Conservation (phyloP, 106 monocot genomes). For the Iris macrosiphon region DNA sequence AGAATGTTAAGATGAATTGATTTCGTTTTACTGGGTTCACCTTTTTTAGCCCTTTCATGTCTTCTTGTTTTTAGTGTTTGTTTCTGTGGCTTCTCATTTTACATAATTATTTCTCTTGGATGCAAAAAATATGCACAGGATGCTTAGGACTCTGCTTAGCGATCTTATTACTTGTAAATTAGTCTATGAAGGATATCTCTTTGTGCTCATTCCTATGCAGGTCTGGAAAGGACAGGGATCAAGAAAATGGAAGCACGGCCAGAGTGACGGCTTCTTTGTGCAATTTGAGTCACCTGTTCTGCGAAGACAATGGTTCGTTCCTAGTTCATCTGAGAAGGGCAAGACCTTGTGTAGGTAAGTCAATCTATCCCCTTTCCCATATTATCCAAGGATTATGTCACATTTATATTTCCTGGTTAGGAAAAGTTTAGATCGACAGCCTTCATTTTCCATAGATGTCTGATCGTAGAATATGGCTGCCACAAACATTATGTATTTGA, state of each 20-base stretch:
- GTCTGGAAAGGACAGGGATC: slow-evolving; percentile 99
- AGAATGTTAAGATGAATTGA: too few species aligned
- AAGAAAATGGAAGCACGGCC: slow-evolving; percentile 94
- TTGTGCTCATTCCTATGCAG: slow-evolving; percentile 18
- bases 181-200: not conserved
- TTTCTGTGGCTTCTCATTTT: too few species aligned
- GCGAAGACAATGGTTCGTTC: slow-evolving; percentile 89
- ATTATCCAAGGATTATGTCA: too few species aligned
- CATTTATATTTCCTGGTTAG: not conserved
- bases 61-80: too few species aligned
- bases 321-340: slow-evolving; percentile 77
- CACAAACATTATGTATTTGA: not conserved
- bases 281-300: slow-evolving; percentile 74
- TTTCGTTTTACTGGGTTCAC: too few species aligned
- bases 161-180: too few species aligned
- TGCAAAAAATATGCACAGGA: too few species aligned
- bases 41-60: too few species aligned
- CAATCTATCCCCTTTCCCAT: too few species aligned
- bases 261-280: slow-evolving; percentile 92
- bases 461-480: too few species aligned
- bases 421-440: not conserved
- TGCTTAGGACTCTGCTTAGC: too few species aligned
- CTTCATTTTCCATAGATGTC: not conserved
- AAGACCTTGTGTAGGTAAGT: slow-evolving; percentile 63
- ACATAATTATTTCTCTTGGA: too few species aligned